Percentiles rank a stretch among this genome's conserved stretches.
These are phyloP conservation scores for Cladosporium sp. DNA, from an alignment of 2,329 filamentous ascomycete species.

Conservation along the genomic window DNA sequence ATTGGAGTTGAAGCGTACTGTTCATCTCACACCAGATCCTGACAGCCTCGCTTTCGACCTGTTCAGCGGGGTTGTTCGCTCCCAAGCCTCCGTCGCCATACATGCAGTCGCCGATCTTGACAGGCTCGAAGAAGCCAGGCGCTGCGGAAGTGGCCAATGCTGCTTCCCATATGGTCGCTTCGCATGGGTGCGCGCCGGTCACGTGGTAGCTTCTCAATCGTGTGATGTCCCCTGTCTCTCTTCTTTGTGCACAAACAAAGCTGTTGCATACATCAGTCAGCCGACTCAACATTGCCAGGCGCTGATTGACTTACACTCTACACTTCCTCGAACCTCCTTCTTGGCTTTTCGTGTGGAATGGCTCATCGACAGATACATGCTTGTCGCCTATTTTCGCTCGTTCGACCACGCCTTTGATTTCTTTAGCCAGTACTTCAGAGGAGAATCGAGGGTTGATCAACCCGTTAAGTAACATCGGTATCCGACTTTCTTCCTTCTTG, in stretches of 20 bases:
- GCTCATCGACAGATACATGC: conserved; percentile 34
- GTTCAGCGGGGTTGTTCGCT: conserved; percentile 46
- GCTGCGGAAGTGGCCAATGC: conserved; percentile 50
- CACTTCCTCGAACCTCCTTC: too few species aligned
- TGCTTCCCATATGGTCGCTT: conserved; percentile 46
- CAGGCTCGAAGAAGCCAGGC: conserved; percentile 48
- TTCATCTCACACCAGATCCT: conserved; percentile 13
- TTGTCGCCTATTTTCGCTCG: conserved; percentile 34
- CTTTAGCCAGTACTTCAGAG: conserved; percentile 37
- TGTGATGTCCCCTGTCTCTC: conserved; percentile 38
- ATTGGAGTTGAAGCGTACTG: not conserved
- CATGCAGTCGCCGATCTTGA: conserved; percentile 38
- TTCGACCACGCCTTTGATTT: conserved; percentile 39
- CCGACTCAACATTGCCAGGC: not conserved
- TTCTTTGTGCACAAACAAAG: conserved; percentile 40
- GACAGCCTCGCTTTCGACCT: conserved; percentile 37
- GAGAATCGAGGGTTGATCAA: conserved; percentile 42
- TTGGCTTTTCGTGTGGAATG: too few species aligned
- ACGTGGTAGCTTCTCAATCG: conserved; percentile 38
- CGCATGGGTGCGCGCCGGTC: conserved; percentile 37
- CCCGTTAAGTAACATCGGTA: conserved; percentile 37
- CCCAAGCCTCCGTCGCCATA: conserved; percentile 50
- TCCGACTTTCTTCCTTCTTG: conserved; percentile 36
- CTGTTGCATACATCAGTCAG: conserved; percentile 12
- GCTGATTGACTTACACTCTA: too few species aligned